A percentile compares a stretch with the other conserved stretches of the same genome.
Conservation (phyloP, 768 basidiomycete genomes). For the Rhodosporidiobolus odoratus region DNA sequence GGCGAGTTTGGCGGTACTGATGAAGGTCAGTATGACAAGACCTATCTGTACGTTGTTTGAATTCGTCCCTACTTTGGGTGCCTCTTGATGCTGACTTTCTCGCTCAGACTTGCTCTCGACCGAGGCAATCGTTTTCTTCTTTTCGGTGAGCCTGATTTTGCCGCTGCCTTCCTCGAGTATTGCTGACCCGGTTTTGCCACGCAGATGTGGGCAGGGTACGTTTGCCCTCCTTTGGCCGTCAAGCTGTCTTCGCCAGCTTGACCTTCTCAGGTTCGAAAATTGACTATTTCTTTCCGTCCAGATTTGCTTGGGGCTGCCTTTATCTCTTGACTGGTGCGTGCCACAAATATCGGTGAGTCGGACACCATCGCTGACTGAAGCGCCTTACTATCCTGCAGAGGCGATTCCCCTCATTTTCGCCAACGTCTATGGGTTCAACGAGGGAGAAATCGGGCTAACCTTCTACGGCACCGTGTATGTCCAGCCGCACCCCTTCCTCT, state of each 20-base stretch:
- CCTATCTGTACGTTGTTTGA: slow-evolving; percentile 23
- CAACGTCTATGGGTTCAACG: slow-evolving; percentile 29
- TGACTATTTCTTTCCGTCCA: neutral
- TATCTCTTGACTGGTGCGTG: slow-evolving; percentile 54
- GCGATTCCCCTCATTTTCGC: slow-evolving; percentile 45
- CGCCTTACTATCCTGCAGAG: slow-evolving; percentile 41
- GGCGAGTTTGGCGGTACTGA: slow-evolving; percentile 55
- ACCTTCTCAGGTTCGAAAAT: neutral
- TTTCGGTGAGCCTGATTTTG: slow-evolving; percentile 44
- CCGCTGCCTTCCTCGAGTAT: neutral
- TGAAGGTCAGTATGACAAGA: slow-evolving; percentile 56
- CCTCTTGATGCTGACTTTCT: neutral
- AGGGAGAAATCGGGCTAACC: slow-evolving; percentile 15
- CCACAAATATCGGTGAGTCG: neutral
- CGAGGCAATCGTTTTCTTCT: slow-evolving; percentile 68
- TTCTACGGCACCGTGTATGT: slow-evolving; percentile 27
- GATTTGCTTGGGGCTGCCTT: slow-evolving; percentile 67
- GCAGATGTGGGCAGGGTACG: slow-evolving; percentile 14
- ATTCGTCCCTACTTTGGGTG: neutral
- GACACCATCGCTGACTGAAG: neutral
- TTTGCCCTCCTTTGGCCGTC: no score
- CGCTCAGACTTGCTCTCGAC: slow-evolving; percentile 57
- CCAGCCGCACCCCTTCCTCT: neutral
- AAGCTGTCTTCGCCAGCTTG: neutral
- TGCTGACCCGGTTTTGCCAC: neutral